These are phyloP conservation scores for Ophiorrhiza pumila DNA, from an alignment of 257 asterid species.

Conservation along the genomic window DNA sequence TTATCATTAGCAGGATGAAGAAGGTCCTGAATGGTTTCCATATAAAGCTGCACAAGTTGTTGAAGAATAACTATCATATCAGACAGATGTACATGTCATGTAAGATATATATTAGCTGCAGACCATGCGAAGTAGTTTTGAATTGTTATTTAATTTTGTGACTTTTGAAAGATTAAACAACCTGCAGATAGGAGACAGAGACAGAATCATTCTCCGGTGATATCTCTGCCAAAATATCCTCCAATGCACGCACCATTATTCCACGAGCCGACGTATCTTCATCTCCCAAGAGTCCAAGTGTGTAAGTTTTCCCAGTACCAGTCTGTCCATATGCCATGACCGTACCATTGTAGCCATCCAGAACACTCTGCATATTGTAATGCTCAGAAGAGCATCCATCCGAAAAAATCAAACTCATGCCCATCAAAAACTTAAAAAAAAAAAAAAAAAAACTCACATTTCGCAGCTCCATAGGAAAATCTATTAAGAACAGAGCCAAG, in stretches of 20 bases:
- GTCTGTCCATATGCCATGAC: constrained; percentile 97
- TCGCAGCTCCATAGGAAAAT: too few species aligned
- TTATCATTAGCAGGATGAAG: constrained; percentile 72
- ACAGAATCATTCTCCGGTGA: constrained; percentile 59
- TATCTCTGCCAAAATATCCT: constrained; percentile 61
- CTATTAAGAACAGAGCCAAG: not conserved
- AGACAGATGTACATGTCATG: too few species aligned
- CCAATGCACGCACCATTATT: constrained; percentile 92
- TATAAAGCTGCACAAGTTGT: constrained; percentile 61
- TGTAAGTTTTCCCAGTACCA: constrained; percentile 91
- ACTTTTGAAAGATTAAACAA: constrained; percentile 21
- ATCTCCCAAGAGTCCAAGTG: constrained; percentile 82
- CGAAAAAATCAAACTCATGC: not conserved
- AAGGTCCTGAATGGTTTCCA: constrained; percentile 88
- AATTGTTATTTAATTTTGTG: not conserved
- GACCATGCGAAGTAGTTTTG: not conserved
- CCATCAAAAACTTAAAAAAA: too few species aligned
- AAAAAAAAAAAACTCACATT: too few species aligned
- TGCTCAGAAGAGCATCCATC: not conserved
- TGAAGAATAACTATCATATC: constrained; percentile 1
- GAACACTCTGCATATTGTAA: constrained; percentile 63
- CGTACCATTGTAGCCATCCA: constrained; percentile 94
- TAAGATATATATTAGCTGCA: constrained; percentile 9
- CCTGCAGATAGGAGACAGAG: constrained; percentile 86
- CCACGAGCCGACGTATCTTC: constrained; percentile 83